These are phyloP conservation scores for Coprinellus micaceus DNA, from an alignment of 768 basidiomycete species.

Conservation along the genomic window DNA sequence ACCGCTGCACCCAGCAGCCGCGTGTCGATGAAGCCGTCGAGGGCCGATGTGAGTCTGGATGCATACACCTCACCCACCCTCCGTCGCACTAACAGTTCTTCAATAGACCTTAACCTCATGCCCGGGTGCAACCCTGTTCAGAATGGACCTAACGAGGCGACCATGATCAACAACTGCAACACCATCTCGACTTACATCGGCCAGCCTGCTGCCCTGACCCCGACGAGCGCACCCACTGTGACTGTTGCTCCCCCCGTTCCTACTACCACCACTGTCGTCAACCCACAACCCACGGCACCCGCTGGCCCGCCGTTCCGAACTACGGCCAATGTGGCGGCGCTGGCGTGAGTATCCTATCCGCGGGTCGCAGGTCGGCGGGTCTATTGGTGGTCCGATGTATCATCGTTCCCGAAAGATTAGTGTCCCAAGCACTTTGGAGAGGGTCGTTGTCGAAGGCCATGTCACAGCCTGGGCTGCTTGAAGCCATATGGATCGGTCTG, in stretches of 20 bases:
- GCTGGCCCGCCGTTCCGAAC: background rate
- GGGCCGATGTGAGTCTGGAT: too few species aligned
- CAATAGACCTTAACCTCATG: background rate
- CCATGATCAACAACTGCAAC: conserved; percentile 5
- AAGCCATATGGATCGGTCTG: too few species aligned
- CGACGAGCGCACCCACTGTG: background rate
- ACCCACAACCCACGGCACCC: conserved; percentile 2
- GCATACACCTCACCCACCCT: too few species aligned
- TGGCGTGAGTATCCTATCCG: too few species aligned
- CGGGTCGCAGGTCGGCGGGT: too few species aligned
- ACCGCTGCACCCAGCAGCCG: background rate
- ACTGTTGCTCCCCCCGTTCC: background rate
- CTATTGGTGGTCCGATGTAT: too few species aligned
- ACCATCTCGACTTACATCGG: conserved; percentile 5
- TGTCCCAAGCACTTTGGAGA: too few species aligned
- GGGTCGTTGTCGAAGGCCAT: too few species aligned
- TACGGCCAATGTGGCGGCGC: conserved; percentile 8
- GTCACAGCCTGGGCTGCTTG: too few species aligned
- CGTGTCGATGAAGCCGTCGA: conserved; percentile 9
- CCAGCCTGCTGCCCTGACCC: background rate
- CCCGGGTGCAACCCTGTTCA: conserved; percentile 13
- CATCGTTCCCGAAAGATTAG: too few species aligned
- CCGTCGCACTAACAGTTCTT: too few species aligned
- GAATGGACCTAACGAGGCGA: conserved; percentile 7
- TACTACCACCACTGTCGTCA: conserved; percentile 1